Evolutionary conservation across 164 flowering plant species (phyloP).

Genomic region (Sextonia rubra): DNA sequence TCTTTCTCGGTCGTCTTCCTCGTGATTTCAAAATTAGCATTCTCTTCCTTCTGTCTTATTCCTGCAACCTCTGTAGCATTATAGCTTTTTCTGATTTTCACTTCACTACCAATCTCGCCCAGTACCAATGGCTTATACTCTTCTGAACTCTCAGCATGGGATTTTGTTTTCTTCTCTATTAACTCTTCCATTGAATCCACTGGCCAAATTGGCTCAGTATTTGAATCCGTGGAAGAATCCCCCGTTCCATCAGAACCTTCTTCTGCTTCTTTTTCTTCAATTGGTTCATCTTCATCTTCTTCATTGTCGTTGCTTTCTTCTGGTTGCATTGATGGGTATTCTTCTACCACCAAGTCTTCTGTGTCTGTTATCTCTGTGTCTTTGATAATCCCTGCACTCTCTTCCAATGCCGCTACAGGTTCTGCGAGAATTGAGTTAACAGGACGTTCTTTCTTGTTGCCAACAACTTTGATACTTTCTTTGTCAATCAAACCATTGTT

Average conservation of each 20-base stretch:
- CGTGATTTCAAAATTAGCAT: background rate
- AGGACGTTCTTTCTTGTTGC: background rate
- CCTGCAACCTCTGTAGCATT: background rate
- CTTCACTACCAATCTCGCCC: too few relatives aligned
- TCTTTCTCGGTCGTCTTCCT: background rate
- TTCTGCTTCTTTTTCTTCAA: slow-evolving; percentile 9
- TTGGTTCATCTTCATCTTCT: background rate
- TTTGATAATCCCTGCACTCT: background rate
- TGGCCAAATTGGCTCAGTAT: slow-evolving; percentile 32
- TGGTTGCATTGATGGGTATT: background rate
- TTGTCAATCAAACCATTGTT: background rate
- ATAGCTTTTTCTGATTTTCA: too few relatives aligned
- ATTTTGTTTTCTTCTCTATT: slow-evolving; percentile 3
- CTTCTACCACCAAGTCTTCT: background rate
- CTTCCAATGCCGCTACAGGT: background rate
- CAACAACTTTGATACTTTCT: background rate
- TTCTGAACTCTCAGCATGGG: background rate
- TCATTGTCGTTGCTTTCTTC: slow-evolving; percentile 6
- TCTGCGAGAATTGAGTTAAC: background rate
- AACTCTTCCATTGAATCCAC: slow-evolving; percentile 16
- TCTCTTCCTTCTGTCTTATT: background rate
- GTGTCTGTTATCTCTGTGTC: background rate
- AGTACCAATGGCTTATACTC: background rate
- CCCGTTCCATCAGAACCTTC: slow-evolving; percentile 19
- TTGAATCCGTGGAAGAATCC: slow-evolving; percentile 26